Percentiles rank a stretch among this genome's conserved stretches.
Conservation (phyloP, 139 green algal species). For the Nannochloris sp. region DNA sequence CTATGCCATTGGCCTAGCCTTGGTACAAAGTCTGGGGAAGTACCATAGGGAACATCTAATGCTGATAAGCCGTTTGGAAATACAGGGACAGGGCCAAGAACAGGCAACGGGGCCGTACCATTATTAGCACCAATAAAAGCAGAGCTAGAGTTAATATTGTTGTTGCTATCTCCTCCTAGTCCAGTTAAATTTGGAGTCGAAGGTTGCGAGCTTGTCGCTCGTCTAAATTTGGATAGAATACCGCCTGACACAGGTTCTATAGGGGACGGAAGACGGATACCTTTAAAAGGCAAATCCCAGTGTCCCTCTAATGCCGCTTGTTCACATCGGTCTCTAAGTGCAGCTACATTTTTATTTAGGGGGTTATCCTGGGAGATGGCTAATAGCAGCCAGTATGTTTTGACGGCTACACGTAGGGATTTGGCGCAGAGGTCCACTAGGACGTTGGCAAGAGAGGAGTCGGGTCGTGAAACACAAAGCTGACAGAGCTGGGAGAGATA, state of each 20-base stretch:
- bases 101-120: no score
- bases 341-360: conserved; percentile 37
- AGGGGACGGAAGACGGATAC: conserved; percentile 49
- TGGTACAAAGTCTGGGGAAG: neutral
- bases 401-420: conserved; percentile 76
- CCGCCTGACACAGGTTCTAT: conserved; percentile 5
- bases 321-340: conserved; percentile 56
- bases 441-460: conserved; percentile 61
- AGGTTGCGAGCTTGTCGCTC: no score
- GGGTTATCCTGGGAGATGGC: conserved; percentile 81
- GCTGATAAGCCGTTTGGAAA: no score
- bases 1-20: neutral
- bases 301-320: conserved; percentile 64
- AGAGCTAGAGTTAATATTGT: no score
- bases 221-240: neutral
- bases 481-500: conserved; percentile 86
- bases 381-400: conserved; percentile 88
- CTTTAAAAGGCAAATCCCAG: conserved; percentile 70
- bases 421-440: conserved; percentile 71
- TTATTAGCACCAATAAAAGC: no score
- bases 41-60: neutral
- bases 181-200: no score
- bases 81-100: no score
- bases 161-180: no score
- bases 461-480: conserved; percentile 54